These are phyloP conservation scores for Coemansia sp. DNA, from an alignment of 192 early-diverging fungal species.

Conservation along the genomic window DNA sequence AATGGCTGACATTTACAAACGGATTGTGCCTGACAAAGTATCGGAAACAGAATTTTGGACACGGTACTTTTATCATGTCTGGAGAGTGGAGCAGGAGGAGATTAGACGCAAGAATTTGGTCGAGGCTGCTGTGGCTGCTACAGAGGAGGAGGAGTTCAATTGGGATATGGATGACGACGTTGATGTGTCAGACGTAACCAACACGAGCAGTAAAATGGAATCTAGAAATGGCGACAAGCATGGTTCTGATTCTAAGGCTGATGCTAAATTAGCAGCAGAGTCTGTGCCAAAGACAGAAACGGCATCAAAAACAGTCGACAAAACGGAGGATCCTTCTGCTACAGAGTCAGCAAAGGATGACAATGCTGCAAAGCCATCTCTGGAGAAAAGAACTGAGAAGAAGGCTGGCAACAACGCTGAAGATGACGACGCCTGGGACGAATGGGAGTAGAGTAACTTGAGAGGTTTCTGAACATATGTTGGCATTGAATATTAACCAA, in stretches of 20 bases:
- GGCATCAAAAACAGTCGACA: not conserved
- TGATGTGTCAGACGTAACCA: conserved; percentile 5
- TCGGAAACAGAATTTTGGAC: conserved; percentile 40
- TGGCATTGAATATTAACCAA: not conserved
- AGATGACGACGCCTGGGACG: conserved; percentile 42
- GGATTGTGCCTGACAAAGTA: conserved; percentile 26
- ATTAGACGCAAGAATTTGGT: conserved; percentile 42
- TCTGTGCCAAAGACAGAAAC: not conserved
- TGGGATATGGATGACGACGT: conserved; percentile 46
- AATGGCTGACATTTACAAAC: conserved; percentile 18
- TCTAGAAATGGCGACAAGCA: not conserved
- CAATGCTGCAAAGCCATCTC: conserved; percentile 2
- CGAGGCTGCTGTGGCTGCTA: conserved; percentile 45
- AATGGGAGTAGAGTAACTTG: conserved; percentile 39
- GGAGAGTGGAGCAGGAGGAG: conserved; percentile 48
- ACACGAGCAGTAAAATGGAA: not conserved
- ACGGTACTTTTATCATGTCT: conserved; percentile 44
- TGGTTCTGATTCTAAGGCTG: not conserved
- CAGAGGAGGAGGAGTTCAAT: conserved; percentile 43
- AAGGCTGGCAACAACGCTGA: conserved; percentile 4
- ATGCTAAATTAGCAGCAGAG: not conserved
- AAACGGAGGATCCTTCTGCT: not conserved
- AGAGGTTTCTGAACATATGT: not conserved
- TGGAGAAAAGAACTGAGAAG: conserved; percentile 3
- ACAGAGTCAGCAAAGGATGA: conserved; percentile 7